These are phyloP conservation scores for Russula compacta DNA, from an alignment of 768 basidiomycete genomes.

Conservation along the genomic window DNA sequence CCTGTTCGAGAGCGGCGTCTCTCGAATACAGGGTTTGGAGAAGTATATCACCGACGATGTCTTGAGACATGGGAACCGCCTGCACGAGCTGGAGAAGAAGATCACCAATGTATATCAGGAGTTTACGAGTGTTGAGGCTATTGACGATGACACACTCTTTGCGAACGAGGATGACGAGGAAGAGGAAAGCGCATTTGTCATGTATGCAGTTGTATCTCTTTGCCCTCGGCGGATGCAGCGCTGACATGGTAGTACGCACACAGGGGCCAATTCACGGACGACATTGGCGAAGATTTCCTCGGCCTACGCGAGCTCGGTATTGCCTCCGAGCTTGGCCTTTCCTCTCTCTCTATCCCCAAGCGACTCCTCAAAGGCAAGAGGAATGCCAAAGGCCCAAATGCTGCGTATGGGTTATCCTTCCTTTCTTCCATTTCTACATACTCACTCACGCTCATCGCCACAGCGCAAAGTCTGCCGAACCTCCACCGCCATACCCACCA, in stretches of 20 bases:
- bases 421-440: background rate
- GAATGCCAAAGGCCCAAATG: constrained; percentile 29
- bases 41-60: constrained; percentile 86
- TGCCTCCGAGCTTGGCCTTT: constrained; percentile 73
- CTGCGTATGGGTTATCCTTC: constrained; percentile 38
- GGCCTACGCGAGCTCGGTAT: constrained; percentile 84
- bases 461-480: constrained; percentile 60
- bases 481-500: constrained; percentile 75
- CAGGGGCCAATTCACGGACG: constrained; percentile 81
- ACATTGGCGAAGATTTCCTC: constrained; percentile 87
- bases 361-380: constrained; percentile 53
- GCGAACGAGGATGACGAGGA: constrained; percentile 46
- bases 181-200: constrained; percentile 55
- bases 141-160: constrained; percentile 57
- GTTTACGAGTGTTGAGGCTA: constrained; percentile 37
- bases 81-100: constrained; percentile 80
- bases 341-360: constrained; percentile 71
- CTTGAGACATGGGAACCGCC: constrained; percentile 65
- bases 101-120: constrained; percentile 77
- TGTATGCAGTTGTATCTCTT: constrained; percentile 35
- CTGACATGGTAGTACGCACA: background rate
- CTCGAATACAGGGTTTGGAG: constrained; percentile 71
- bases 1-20: constrained; percentile 80
- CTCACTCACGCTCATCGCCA: background rate
- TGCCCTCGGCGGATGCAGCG: background rate